Evolutionary conservation across 2,329 filamentous ascomycete species (phyloP), one percentile per base, ranked within the genome.

Genomic region (Elsinoe necatrix): DNA sequence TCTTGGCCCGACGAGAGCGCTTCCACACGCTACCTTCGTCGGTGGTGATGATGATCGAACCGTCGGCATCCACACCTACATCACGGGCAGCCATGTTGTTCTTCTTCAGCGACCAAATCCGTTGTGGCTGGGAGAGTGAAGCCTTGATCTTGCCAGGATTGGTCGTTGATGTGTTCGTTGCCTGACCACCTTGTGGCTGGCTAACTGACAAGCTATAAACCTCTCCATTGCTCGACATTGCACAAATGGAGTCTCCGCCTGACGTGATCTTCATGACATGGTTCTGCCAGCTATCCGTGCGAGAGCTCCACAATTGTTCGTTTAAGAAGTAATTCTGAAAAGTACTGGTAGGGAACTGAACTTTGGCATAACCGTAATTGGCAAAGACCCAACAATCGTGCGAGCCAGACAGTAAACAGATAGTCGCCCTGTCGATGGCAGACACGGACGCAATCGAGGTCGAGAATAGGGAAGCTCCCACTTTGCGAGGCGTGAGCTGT

Each of bases 341-440:
- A 4, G 82, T 80, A 61, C 91, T 87, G 31, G 88, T 75, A 0
- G 89, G 87, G 61, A 97, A 95, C 45, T 83, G 84, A 56, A 97
- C 78, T 61, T 89, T 88, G n/a, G 90, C 89, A 68, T 95, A 97
- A 3, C 92, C 92, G 65, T 95, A 97, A 63, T 95, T 95, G 0
- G 90, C 92, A 64, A 98, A 95, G 0, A 98, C 85, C 78, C 87
- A 95, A 8, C 97, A 89, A 18, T 90, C 89, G 63, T 87, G 84
- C 63, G 90, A 95, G 50, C 90, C 86, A n/a, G 54, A 56, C 2
- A 98, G 79, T 25, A 98, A 73, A 60, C 90, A 86, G 1, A 86
- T 85, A 0, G 93, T 96, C 5, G 93, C 93, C 62, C 85, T 85
- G 66, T 97, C 92, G 58, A 95, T 95, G 2, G 91, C 92, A 0